Evolutionary conservation across 192 early-diverging fungal genomes (phyloP), one percentile per base, ranked within the genome.

Genomic region (Linnemannia hyalina): DNA sequence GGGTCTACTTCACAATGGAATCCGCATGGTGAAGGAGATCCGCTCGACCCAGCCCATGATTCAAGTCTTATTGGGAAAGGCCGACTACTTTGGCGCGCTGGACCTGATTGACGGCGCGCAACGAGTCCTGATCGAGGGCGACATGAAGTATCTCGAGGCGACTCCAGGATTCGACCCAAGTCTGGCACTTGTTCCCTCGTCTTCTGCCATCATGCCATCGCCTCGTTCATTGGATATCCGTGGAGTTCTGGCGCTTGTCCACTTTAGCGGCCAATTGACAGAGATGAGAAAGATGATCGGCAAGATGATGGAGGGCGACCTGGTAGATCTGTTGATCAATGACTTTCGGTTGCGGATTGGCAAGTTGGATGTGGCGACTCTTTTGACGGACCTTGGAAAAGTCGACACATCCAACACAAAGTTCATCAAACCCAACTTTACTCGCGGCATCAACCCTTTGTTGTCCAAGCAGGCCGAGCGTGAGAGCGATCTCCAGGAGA

Each of bases 11-110:
- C 90, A 96, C 75, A 88, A 91, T 68, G 93, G 92, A 13, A 92
- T 99, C 9, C 93, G 91, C 70, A 89, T 95, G 73, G 92, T 99
- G 35, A 88, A 93, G 54, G 94, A 95, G 68, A 91, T 98, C 32
- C 90, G 92, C 73, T 95, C 96, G 36, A 93, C 95, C 7, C 94
- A 95, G 79, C 95, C 95, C 1, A 95, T 95, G 75, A 96, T 98
- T 57, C 96, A 98, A 77, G 91, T 94, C 26, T 87, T 99, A 44
- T 74, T 98, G 16, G 90, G 89, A 5, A 95, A 97, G 47, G 93
- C 93, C 6, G 94, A 99, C 88, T 97, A 96, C 80, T 95, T 97
- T 73, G 97, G 93, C 6, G 97, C 98, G 7, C 82, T 99, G 77
- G 96, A 97, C 76, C 87, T 99, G 60, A 94, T 99, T 52, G 95